Conservation (phyloP, 2,329 filamentous ascomycete genomes). For the Madurella mycetomatis region DNA sequence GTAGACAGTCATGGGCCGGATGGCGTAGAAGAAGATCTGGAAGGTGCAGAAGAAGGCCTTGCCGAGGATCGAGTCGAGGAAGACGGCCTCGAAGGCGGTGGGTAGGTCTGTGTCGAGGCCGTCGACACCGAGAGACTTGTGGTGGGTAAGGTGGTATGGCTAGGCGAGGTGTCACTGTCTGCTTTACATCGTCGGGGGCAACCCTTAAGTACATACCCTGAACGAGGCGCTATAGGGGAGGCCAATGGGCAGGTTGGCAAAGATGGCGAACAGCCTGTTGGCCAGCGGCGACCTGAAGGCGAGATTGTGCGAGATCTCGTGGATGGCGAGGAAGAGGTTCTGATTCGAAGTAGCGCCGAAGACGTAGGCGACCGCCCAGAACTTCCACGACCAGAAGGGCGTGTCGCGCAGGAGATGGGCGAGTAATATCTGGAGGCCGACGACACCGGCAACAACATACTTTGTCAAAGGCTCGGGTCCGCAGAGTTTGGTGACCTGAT, state of each 20-base stretch:
- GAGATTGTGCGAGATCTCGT: slow-evolving; percentile 97
- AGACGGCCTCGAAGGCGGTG: slow-evolving; percentile 82
- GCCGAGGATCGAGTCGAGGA: slow-evolving; percentile 90
- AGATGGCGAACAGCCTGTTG: slow-evolving; percentile 83
- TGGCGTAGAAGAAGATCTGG: slow-evolving; percentile 97
- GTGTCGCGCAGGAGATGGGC: slow-evolving; percentile 74
- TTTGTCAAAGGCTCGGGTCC: slow-evolving; percentile 94
- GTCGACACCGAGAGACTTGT: slow-evolving; percentile 96
- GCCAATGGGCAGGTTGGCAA: slow-evolving; percentile 93
- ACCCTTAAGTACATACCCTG: slow-evolving; percentile 49
- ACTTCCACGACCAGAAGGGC: slow-evolving; percentile 75
- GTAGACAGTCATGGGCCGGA: slow-evolving; percentile 94
- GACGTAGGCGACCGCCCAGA: slow-evolving; percentile 83
- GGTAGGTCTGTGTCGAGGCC: slow-evolving; percentile 95
- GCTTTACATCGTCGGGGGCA: neutral
- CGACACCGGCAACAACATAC: slow-evolving; percentile 81
- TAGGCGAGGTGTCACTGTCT: slow-evolving; percentile 32
- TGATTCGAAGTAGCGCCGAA: slow-evolving; percentile 95
- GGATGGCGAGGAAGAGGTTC: slow-evolving; percentile 96
- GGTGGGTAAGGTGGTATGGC: slow-evolving; percentile 97
- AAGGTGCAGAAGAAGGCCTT: slow-evolving; percentile 99
- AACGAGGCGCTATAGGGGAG: slow-evolving; percentile 96
- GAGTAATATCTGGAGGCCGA: slow-evolving; percentile 72
- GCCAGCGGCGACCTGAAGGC: slow-evolving; percentile 76
- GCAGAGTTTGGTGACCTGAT: slow-evolving; percentile 92